Evolutionary conservation across 2,329 filamentous ascomycete genomes (phyloP).

Genomic region (Penicillium sp.): DNA sequence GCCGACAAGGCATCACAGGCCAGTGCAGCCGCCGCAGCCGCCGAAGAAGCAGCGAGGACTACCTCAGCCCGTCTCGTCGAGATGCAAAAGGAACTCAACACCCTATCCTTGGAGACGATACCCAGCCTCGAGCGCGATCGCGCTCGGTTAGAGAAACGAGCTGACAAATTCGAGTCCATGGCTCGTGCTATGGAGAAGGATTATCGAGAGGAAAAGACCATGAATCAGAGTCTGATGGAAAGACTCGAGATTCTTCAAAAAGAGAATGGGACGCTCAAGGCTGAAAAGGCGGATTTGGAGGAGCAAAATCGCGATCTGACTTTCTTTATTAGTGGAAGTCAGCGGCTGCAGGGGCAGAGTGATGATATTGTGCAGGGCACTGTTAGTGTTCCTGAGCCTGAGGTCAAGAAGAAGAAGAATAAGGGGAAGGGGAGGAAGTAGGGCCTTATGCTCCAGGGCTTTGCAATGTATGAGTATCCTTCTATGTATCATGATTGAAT

Average conservation of each 20-base stretch:
- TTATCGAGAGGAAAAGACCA: conserved; percentile 78
- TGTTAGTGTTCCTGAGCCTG: conserved; percentile 57
- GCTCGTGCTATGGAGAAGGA: conserved; percentile 70
- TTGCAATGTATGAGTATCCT: not conserved
- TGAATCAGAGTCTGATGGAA: conserved; percentile 74
- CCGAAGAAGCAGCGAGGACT: conserved; percentile 61
- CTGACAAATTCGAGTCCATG: conserved; percentile 67
- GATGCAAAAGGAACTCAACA: conserved; percentile 54
- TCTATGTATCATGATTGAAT: not conserved
- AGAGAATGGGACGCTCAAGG: conserved; percentile 54
- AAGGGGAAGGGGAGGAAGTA: conserved; percentile 32
- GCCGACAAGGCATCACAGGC: conserved; percentile 83
- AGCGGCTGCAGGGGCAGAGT: conserved; percentile 67
- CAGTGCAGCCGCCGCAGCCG: conserved; percentile 46
- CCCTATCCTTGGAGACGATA: conserved; percentile 54
- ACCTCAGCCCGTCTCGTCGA: conserved; percentile 52
- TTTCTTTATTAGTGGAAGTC: conserved; percentile 79
- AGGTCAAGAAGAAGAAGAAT: conserved; percentile 46
- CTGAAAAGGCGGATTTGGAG: conserved; percentile 64
- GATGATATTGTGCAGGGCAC: conserved; percentile 73
- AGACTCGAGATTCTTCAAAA: conserved; percentile 64
- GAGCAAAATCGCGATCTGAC: conserved; percentile 83
- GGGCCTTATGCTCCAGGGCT: not conserved
- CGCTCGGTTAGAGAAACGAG: conserved; percentile 61
- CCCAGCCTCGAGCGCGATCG: conserved; percentile 67